phyloP scores from a whole-genome alignment of 768 basidiomycete genomes.

The Leccinum variicolor region DNA sequence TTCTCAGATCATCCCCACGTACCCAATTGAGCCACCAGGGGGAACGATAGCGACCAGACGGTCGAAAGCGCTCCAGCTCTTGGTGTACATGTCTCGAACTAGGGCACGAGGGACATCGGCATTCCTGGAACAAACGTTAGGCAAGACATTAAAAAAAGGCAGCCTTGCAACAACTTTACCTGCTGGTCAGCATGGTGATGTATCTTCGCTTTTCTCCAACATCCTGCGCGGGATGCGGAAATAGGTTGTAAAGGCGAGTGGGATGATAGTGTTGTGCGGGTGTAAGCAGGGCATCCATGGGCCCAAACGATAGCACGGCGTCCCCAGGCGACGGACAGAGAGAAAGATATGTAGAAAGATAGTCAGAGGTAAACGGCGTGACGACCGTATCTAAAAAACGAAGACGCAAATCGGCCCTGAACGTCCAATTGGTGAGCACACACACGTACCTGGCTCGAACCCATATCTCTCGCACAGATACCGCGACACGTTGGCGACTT shows the following conservation, averaged over 20 bases:
- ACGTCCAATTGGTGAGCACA: not conserved
- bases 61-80: conserved; percentile 91
- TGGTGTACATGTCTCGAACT: conserved; percentile 88
- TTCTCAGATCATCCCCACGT: conserved; percentile 24
- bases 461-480: conserved; percentile 81
- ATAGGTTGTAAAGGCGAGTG: conserved; percentile 69
- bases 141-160: not conserved
- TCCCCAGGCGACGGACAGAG: conserved; percentile 69
- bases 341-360: conserved; percentile 74
- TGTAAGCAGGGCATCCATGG: conserved; percentile 74
- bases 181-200: conserved; percentile 66
- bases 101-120: conserved; percentile 81
- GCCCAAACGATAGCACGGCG: conserved; percentile 75
- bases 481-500: conserved; percentile 62
- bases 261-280: conserved; percentile 74
- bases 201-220: conserved; percentile 70
- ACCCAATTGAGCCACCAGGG: conserved; percentile 90
- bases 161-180: conserved; percentile 37
- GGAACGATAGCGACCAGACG: conserved; percentile 85
- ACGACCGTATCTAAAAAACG: conserved; percentile 57
- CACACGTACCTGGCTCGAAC: conserved; percentile 62
- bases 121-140: conserved; percentile 46
- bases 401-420: not conserved
- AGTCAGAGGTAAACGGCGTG: conserved; percentile 74
- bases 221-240: conserved; percentile 82